phyloP scores from a whole-genome alignment of 163 green algal species.

The Chlamydomonas reinhardtii region DNA sequence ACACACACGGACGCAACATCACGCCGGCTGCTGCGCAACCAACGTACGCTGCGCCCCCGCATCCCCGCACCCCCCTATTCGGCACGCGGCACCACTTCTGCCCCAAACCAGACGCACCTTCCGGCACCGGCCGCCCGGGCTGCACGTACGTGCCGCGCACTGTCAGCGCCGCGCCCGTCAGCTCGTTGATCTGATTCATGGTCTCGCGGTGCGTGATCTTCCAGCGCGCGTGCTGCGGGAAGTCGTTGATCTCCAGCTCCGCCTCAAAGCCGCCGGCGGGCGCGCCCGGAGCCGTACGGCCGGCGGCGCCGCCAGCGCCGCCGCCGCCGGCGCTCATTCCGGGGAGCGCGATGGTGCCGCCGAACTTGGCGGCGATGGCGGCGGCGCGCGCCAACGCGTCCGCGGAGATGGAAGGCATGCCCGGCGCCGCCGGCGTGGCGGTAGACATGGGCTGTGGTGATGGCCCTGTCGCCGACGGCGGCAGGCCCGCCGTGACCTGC shows the following conservation, averaged over 20 bases:
- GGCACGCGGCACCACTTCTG: too few species aligned
- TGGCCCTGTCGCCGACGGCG: not conserved
- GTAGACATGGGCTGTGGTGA: not conserved
- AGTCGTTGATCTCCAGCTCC: constrained; percentile 99
- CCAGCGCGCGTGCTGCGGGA: constrained; percentile 96
- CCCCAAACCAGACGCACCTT: constrained; percentile 70
- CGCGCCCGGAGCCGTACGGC: not conserved
- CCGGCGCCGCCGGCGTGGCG: not conserved
- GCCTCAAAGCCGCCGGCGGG: constrained; percentile 76
- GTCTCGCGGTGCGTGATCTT: constrained; percentile 96
- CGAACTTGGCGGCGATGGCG: constrained; percentile 63
- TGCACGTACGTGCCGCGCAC: constrained; percentile 89
- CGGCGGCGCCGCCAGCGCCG: constrained; percentile 7
- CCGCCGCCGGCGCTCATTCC: not conserved
- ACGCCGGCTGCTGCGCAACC: too few species aligned
- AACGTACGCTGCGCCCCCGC: too few species aligned
- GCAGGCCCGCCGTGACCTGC: constrained; percentile 37
- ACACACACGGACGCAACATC: too few species aligned
- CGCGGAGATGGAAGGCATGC: not conserved
- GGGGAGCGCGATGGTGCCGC: constrained; percentile 45
- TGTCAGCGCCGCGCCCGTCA: constrained; percentile 90
- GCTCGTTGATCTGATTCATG: constrained; percentile 88
- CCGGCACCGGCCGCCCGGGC: constrained; percentile 71
- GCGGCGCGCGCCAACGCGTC: constrained; percentile 10
- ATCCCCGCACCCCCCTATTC: too few species aligned